Base-by-base conservation (phyloP, 345 rosid species). In the Rhizophora mangle region DNA sequence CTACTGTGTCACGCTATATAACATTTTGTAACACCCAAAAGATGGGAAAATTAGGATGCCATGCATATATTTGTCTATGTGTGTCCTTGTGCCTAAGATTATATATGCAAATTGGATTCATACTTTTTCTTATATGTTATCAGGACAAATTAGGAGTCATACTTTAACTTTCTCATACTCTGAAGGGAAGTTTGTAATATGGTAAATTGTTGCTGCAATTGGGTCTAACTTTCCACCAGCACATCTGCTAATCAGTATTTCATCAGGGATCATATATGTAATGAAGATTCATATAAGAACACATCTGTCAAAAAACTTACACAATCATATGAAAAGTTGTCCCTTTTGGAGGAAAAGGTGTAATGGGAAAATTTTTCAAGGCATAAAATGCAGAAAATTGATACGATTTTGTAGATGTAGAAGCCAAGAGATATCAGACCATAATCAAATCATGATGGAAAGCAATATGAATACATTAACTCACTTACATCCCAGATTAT, bases 91-190 rank as follows among this genome's bases (percentile, higher is more conserved):
- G 4, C 18, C 2, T 60, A 60, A 29, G 20, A 34, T 4, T 16
- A 26, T 37, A 39, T 34, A 6, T 3, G 57, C 47, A 64, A 11
- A 24, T 20, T 39, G 57, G 22, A 31, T 54, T 37, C 75, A 72
- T 66, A 88, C 96, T 72, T 91, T 93, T 79, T 87, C 89, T 78
- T 87, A 89, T 6, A 91, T 93, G 81, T 93, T 97, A 85, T 93
- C 98, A 22, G 94, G 82, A 70, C 91, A 96, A 51, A 84, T 88
- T n/a, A 84, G 64, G 59, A 89, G 88, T 78, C 94, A 87, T 78
- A 78, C 90, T 82, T 85, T 89, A 32, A 93, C 75, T 79, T 93
- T 89, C 32, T 88, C 84, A 0, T 81, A 82, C 75, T 83, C 90
- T 15, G 94, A 96, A 69, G 88, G 97, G 64, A 86, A 85, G 75